Evolutionary conservation across 345 rosid species (phyloP), one percentile per base, ranked within the genome.

Genomic region (Cochlearia excelsa): DNA sequence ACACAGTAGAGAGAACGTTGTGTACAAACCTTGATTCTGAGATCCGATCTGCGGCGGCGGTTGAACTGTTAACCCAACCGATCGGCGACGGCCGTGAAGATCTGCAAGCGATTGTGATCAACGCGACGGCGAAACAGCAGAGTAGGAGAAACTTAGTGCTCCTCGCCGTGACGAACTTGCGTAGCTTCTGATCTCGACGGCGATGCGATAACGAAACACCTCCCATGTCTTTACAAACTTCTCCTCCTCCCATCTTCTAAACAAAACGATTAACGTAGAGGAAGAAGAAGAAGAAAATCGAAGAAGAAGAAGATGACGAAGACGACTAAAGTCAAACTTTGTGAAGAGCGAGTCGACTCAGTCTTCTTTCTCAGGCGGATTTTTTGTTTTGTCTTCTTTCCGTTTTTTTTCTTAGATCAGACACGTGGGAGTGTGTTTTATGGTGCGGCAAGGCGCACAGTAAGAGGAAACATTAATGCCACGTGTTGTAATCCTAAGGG

Each of bases 71-170:
- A n/a, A 74, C 59, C 82, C 78, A 80, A 29, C 75, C 76, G 39
- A 67, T 35, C 46, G 76, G 73, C 1, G 71, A 71, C 2, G 83
- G 74, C 0, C 77, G 61, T 10, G 70, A 47, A 54, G 71, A 57
- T 35, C 88, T 73, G 47, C 67, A 68, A 44, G 79, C 74, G 56
- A 85, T 50, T 23, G 79, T 76, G 53, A 90, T 10, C 1, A 78
- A 62, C 35, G 81, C 68, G 56, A 85, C 63, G 9, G 62, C 80
- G 72, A 87, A 54, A 67, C 81, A 79, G 30, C 66, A 75, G 37
- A 69, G 62, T 4, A 90, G 78, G 11, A 90, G 77, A 41, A 90
- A 75, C 84, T 76, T 90, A 67, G 79, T 80, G 75, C 75, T 90
- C 59, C 72, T 69, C 71, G 84, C 76, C 74, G 84, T 83, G 4